These are phyloP conservation scores for Halophytophthora polymorphica DNA, from an alignment of 352 stramenopile genomes.

Conservation along the genomic window DNA sequence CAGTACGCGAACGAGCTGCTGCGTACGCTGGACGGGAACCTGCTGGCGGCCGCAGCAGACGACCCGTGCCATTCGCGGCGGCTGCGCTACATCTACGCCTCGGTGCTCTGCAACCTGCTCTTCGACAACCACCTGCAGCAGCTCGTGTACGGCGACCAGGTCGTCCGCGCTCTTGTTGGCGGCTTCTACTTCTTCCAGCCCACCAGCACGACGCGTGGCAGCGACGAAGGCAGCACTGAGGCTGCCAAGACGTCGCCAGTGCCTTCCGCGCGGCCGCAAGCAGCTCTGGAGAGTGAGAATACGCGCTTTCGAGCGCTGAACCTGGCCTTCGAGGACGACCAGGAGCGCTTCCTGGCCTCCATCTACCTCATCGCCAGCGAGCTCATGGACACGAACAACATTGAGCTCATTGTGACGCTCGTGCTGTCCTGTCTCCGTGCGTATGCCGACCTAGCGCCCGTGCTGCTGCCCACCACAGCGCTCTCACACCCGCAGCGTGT, in stretches of 20 bases:
- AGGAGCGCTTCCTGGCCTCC: conserved; percentile 63
- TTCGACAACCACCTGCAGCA: conserved; percentile 69
- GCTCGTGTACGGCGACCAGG: conserved; percentile 55
- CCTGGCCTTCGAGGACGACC: conserved; percentile 53
- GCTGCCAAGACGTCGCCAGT: neutral
- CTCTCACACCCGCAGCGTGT: conserved; percentile 9
- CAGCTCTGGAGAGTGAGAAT: conserved; percentile 12
- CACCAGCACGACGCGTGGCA: neutral
- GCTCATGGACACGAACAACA: conserved; percentile 54
- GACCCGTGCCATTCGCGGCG: conserved; percentile 30
- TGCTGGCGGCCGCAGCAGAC: conserved; percentile 39
- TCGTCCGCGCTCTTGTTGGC: conserved; percentile 45
- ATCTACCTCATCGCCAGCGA: conserved; percentile 67
- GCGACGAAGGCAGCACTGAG: neutral
- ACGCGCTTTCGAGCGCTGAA: conserved; percentile 30
- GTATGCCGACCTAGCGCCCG: conserved; percentile 11
- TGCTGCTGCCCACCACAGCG: conserved; percentile 1
- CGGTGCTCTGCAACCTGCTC: conserved; percentile 64
- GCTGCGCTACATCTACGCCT: conserved; percentile 59
- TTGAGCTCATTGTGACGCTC: conserved; percentile 54
- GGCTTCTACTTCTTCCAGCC: conserved; percentile 46
- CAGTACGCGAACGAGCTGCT: conserved; percentile 50
- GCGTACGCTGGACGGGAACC: conserved; percentile 53
- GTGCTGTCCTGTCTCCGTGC: conserved; percentile 42
- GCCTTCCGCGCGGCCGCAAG: neutral